Conservation (phyloP, 2,329 filamentous ascomycete genomes). For the Neonectria neomacrospora region DNA sequence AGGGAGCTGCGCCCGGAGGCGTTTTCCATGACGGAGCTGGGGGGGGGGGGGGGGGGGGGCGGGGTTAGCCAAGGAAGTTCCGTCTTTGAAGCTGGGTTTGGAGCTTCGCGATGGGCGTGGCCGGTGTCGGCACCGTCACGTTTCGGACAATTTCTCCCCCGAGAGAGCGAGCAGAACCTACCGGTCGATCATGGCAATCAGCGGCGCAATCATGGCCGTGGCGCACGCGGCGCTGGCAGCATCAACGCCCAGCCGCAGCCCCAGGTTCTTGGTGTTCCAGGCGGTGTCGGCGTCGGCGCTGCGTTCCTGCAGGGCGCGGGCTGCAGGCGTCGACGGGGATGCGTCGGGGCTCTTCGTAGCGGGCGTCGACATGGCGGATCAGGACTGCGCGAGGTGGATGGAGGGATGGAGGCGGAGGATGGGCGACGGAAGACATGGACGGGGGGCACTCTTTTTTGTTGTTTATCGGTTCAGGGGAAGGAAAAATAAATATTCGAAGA, state of each 20-base stretch:
- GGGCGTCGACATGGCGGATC: not conserved
- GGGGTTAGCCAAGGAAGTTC: conserved; percentile 2
- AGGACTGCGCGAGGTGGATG: conserved; percentile 5
- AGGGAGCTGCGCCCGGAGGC: conserved; percentile 76
- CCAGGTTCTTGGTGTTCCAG: conserved; percentile 84
- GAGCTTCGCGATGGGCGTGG: no score
- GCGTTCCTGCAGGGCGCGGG: conserved; percentile 29
- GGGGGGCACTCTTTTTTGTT: not conserved
- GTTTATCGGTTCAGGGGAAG: not conserved
- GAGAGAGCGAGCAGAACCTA: conserved; percentile 50
- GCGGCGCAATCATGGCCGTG: conserved; percentile 79
- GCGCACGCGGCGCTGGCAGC: conserved; percentile 75
- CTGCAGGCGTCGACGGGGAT: conserved; percentile 21
- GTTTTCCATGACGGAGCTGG: conserved; percentile 82
- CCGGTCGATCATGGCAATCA: conserved; percentile 91
- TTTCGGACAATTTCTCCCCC: conserved; percentile 21
- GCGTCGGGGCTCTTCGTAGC: conserved; percentile 21
- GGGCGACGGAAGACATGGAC: conserved; percentile 19
- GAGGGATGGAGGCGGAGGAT: not conserved
- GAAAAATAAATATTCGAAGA: not conserved
- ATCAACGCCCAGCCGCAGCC: conserved; percentile 74
- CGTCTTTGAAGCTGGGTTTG: not conserved
- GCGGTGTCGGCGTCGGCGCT: conserved; percentile 10
- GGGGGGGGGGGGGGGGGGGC: no score
- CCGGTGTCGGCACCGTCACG: conserved; percentile 2